These are phyloP conservation scores for Aegilops umbellulata DNA, from an alignment of 176 grass and related monocot species.

Conservation along the genomic window DNA sequence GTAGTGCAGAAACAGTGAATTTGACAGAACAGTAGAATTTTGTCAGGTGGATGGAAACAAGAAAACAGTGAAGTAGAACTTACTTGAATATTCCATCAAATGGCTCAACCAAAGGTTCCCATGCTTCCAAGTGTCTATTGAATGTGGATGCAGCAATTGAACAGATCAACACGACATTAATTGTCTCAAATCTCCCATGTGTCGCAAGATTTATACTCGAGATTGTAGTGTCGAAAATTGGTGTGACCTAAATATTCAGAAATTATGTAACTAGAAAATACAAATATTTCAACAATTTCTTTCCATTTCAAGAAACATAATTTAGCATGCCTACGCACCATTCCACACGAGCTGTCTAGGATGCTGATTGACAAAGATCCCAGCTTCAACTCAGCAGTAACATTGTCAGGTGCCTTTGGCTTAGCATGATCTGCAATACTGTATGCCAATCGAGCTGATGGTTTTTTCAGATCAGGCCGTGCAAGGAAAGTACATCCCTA, in stretches of 20 bases:
- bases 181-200: constrained; percentile 86
- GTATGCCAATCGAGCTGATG: constrained; percentile 73
- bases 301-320: constrained; percentile 2
- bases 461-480: constrained; percentile 88
- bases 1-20: constrained; percentile 13
- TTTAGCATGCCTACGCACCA: constrained; percentile 49
- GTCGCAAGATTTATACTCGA: constrained; percentile 91
- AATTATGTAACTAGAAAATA: constrained; percentile 6
- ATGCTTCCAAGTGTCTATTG: constrained; percentile 91
- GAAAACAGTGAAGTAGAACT: constrained; percentile 2
- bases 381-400: constrained; percentile 79
- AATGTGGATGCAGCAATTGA: constrained; percentile 97
- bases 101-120: constrained; percentile 97
- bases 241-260: constrained; percentile 65
- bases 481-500: constrained; percentile 93
- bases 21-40: neutral
- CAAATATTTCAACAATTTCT: constrained; percentile 5
- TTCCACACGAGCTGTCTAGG: constrained; percentile 84
- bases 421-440: constrained; percentile 83
- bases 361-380: constrained; percentile 83
- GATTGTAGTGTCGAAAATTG: constrained; percentile 80
- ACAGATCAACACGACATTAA: constrained; percentile 90
- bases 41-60: constrained; percentile 2
- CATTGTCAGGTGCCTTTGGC: constrained; percentile 83
- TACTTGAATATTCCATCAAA: constrained; percentile 99